Percentiles rank a stretch among this genome's conserved stretches.
phyloP scores from a whole-genome alignment of 768 basidiomycete species.

The Dioszegia aurantiaca region DNA sequence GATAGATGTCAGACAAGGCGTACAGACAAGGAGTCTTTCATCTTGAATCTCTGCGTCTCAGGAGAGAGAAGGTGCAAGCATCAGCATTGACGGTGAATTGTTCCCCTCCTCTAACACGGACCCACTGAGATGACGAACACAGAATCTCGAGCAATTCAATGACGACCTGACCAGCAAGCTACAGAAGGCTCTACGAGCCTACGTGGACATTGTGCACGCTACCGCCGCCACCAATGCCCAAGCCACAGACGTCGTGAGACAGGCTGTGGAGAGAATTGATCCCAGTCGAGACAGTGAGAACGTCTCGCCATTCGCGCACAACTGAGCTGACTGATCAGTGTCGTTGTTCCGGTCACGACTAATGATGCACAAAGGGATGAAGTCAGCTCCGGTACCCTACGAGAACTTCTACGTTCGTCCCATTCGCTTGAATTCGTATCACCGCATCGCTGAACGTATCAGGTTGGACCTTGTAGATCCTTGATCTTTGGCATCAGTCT shows the following conservation, averaged over 20 bases:
- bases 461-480: conserved; percentile 80
- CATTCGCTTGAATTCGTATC: no score
- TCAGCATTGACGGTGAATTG: conserved; percentile 69
- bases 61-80: conserved; percentile 75
- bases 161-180: conserved; percentile 67
- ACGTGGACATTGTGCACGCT: conserved; percentile 76
- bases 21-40: conserved; percentile 86
- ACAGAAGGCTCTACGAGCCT: conserved; percentile 66
- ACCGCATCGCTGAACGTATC: conserved; percentile 61
- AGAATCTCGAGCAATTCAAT: conserved; percentile 80
- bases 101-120: no score
- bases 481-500: conserved; percentile 84
- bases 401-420: conserved; percentile 50
- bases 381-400: conserved; percentile 41
- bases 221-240: conserved; percentile 73
- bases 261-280: conserved; percentile 65
- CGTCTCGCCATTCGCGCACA: neutral
- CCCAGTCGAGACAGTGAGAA: conserved; percentile 66
- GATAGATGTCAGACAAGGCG: conserved; percentile 67
- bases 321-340: conserved; percentile 22
- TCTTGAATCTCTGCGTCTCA: conserved; percentile 82
- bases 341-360: conserved; percentile 32
- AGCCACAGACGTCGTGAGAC: conserved; percentile 64
- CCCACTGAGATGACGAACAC: conserved; percentile 6
- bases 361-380: conserved; percentile 14